Base-by-base conservation (phyloP, 2,329 filamentous ascomycete genomes). In the Bretziella fagacearum region DNA sequence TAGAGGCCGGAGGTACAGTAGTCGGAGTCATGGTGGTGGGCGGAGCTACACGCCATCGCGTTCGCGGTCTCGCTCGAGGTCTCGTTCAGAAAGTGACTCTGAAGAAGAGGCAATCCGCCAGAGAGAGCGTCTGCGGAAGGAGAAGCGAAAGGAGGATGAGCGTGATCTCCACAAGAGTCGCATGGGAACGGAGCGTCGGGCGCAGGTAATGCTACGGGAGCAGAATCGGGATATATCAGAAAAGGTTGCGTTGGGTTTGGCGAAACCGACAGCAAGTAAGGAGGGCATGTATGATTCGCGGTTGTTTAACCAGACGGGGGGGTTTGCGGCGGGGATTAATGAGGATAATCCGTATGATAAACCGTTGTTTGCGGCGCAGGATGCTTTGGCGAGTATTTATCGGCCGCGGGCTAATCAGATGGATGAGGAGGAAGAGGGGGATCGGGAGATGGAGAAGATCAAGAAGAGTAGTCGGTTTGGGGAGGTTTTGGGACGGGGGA, bases 301-400 rank as follows among this genome's bases (percentile, higher is more conserved):
- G 33, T 65, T 98, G 25, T 98, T 98, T 65, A 95, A 96, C 64
- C 85, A 93, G 64, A 81, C 79, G 4, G 87, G 82, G 55, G 91
- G 91, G 0, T 93, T 98, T 59, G 81, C 86, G 55, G 74, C 79
- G 45, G 91, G 89, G 0, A 86, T 95, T 71, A 98, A 98, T 62
- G 91, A 98, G 62, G 91, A 98, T 61, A 91, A 98, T 58, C 78
- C 80, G 0, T 98, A 96, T 65, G 91, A 96, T 62, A 96, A 96
- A 64, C 91, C 91, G 17, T 68, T 98, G 6, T 98, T 98, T 60
- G 87, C 87, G 1, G 89, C 91, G 11, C 86, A 95, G 60, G 89
- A 96, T 59, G 89, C 85, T 6, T 85, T 95, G 56, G 91, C 77
- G 65, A 89, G 80, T 60, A 96, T 98, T 54, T 98, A 98, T 63